Evolutionary conservation across 1,284 basidiomycete species (phyloP), one percentile per base, ranked within the genome.

Genomic region (Puccinia coronata): DNA sequence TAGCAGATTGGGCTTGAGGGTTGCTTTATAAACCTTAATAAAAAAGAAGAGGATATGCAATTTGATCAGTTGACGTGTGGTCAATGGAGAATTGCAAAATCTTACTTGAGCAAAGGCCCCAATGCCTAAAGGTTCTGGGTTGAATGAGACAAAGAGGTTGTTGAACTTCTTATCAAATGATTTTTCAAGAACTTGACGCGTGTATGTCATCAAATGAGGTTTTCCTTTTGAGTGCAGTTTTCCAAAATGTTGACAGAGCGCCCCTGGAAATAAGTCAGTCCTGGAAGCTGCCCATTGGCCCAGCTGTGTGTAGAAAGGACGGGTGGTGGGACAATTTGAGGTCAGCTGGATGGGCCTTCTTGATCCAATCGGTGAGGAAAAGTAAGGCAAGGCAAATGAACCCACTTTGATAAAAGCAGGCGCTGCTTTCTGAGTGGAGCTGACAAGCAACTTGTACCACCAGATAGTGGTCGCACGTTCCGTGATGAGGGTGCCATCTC

Each of bases 201-300:
- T 99, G 86, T 98, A 92, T 28, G 86, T 84, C 82, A 98, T 87
- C 0, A 91, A 88, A 87, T 99, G 97, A 0, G 94, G 91, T 83
- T 90, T 92, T 81, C 92, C 95, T 83, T 91, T 92, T 2, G 96
- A 98, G 86, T 99, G 97, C 20, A 98, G 88, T 79, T 91, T 90
- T 69, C 93, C 94, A 84, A 99, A 89, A 82, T 90, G 90, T 81
- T 93, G 90, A 86, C 97, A 99, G 5, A 99, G 90, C n/a, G 91
- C 87, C n/a, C 92, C 89, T 0, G 97, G 94, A 87, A 99, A 99
- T 6, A 99, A 88, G 86, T 99, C 97, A 67, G 92, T 92, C 76
- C 97, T 90, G 41, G 95, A 96, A 6, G 93, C 97, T 0, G 97
- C 97, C 97, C 97, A 99, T 89, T 99, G 97, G 0, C 94, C 94